Conservation (phyloP, 139 green algal genomes). For the Mesotaenium endlicherianum region DNA sequence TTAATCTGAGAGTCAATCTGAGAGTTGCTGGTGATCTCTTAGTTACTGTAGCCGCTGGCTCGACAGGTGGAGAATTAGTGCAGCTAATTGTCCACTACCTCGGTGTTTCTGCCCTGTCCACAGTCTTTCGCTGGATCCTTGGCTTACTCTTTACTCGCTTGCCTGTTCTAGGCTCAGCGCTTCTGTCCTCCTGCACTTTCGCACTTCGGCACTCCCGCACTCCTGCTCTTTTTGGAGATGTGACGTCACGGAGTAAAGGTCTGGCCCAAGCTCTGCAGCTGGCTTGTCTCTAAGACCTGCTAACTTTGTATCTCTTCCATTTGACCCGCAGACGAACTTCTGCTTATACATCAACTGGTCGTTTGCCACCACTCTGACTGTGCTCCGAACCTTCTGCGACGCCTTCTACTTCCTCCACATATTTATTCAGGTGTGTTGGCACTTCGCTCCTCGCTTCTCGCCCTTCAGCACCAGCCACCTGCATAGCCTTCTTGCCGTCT, state of each 20-base stretch:
- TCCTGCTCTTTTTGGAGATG: not conserved
- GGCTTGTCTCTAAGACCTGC: no score
- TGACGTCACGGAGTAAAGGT: not conserved
- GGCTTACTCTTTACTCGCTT: not conserved
- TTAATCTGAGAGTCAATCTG: not conserved
- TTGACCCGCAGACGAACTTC: not conserved
- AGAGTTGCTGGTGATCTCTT: not conserved
- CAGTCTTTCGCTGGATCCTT: no score
- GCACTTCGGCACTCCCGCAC: not conserved
- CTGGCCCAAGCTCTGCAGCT: not conserved
- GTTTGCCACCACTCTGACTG: conserved; percentile 16
- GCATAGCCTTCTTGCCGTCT: no score
- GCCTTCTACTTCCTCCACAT: conserved; percentile 41
- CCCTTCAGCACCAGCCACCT: no score
- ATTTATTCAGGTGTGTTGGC: conserved; percentile 29
- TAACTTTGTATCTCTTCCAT: no score
- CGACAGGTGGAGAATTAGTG: not conserved
- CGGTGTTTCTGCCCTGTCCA: no score
- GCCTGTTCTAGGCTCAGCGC: not conserved
- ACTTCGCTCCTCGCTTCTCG: no score
- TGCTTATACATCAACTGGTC: conserved; percentile 36
- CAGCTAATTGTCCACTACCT: not conserved
- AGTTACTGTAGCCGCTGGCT: not conserved
- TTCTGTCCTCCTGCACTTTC: not conserved
- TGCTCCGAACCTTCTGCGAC: conserved; percentile 25